Conservation (phyloP, 176 grass and related monocot genomes). For the Bothriochloa decipiens region DNA sequence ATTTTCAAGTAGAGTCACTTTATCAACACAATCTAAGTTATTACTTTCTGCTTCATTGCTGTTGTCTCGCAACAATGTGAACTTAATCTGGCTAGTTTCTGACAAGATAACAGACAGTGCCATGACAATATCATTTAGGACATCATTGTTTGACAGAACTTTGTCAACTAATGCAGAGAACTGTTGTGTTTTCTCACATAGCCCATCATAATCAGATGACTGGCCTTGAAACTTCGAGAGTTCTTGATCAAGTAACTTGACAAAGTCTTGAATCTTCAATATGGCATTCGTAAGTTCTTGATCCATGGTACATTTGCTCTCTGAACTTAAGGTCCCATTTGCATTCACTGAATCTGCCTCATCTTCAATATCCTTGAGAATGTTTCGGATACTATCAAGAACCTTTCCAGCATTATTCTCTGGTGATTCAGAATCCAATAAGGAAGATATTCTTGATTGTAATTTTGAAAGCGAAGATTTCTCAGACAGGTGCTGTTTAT, state of each 20-base stretch:
- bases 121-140: constrained; percentile 62
- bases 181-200: constrained; percentile 71
- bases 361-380: constrained; percentile 84
- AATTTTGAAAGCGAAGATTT: constrained; percentile 60
- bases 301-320: constrained; percentile 46
- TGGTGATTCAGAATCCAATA: constrained; percentile 65
- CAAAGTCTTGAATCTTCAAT: constrained; percentile 84
- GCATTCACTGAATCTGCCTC: constrained; percentile 56
- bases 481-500: constrained; percentile 44
- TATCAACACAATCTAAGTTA: constrained; percentile 91
- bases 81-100: constrained; percentile 75
- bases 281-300: constrained; percentile 73
- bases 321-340: constrained; percentile 44
- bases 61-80: constrained; percentile 49
- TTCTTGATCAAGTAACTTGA: constrained; percentile 78
- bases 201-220: constrained; percentile 55
- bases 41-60: constrained; percentile 79
- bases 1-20: constrained; percentile 98
- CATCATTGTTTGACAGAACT: constrained; percentile 59
- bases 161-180: constrained; percentile 71
- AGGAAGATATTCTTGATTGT: constrained; percentile 76
- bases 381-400: constrained; percentile 68
- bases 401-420: constrained; percentile 64
- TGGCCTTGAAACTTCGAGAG: constrained; percentile 57
- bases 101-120: constrained; percentile 63